Evolutionary conservation across 768 basidiomycete genomes (phyloP), one percentile per base, ranked within the genome.

Genomic region (Coprinellus micaceus): DNA sequence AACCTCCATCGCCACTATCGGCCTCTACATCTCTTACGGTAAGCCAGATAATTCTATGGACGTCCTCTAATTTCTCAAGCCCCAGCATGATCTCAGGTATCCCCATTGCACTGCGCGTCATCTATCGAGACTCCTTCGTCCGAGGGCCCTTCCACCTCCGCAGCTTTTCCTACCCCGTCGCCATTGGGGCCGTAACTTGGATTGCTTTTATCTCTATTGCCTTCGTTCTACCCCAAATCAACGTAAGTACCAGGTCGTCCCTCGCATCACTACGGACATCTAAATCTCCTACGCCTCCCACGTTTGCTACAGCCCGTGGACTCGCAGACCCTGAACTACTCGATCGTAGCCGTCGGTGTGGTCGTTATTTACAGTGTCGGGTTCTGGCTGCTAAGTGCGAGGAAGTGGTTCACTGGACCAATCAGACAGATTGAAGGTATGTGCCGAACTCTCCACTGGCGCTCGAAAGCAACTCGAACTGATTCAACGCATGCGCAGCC

Each of bases 1-100:
- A 0, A 82, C 80, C 0, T 79, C 77, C 2, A 88, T 88, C 50
- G 85, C 87, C 0, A 88, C 88, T 0, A 89, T 89, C 54, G 89
- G 88, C 0, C 71, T 89, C 11, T 90, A 90, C 63, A 86, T 86
- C 29, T 88, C 85, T 0, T 92, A 90, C 63, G 86, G 84, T 80
- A 56, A 26, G 73, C 61, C 21, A 44, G 37, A 44, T n/a, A 21
- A 44, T 44, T 19, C n/a, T n/a, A 6, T 10, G 9, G 9, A 12
- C 19, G 33, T 26, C 3, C 12, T 24, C 19, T 17, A 11, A 10
- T 43, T 6, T 13, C n/a, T n/a, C n/a, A n/a, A n/a, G 33, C 13
- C 33, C 13, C 33, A 33, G 7, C 33, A 6, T 6, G 13, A 46
- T 44, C 25, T 11, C n/a, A 24, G 21, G n/a, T 15, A 83, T 90